phyloP scores from a whole-genome alignment of 192 early-diverging fungal species.

The Dimargaris verticillata region DNA sequence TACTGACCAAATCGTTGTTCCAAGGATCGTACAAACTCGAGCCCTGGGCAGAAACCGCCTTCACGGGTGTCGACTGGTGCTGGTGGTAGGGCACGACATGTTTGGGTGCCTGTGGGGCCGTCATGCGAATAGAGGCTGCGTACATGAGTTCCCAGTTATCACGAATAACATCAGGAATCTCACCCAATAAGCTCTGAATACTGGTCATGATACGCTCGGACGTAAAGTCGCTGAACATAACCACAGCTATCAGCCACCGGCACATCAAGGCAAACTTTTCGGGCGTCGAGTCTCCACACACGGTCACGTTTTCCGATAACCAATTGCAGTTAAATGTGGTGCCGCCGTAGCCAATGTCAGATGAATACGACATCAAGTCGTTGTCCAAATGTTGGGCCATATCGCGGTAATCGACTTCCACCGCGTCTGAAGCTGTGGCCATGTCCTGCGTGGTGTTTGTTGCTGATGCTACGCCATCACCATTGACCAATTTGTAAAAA shows the following conservation, averaged over 20 bases:
- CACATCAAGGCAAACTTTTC: slow-evolving; percentile 19
- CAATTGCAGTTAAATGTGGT: slow-evolving; percentile 26
- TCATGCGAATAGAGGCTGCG: slow-evolving; percentile 28
- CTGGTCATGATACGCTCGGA: slow-evolving; percentile 48
- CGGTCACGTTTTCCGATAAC: slow-evolving; percentile 41
- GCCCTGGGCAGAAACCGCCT: no score
- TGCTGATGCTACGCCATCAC: no score
- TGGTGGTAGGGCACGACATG: slow-evolving; percentile 12
- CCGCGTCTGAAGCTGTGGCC: not conserved
- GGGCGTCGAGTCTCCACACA: slow-evolving; percentile 23
- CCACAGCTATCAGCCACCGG: slow-evolving; percentile 29
- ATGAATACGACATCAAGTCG: slow-evolving; percentile 24
- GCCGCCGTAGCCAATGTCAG: slow-evolving; percentile 27
- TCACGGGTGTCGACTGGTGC: no score
- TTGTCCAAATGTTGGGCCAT: slow-evolving; percentile 30
- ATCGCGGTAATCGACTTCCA: slow-evolving; percentile 2
- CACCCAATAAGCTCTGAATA: slow-evolving; percentile 49
- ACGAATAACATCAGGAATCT: slow-evolving; percentile 48
- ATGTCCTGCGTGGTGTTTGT: slow-evolving; percentile 14
- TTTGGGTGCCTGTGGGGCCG: slow-evolving; percentile 14
- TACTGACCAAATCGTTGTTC: slow-evolving; percentile 41
- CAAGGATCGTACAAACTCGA: slow-evolving; percentile 13
- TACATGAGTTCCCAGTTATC: slow-evolving; percentile 37
- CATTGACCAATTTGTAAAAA: slow-evolving; percentile 10
- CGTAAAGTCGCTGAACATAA: slow-evolving; percentile 51